Conservation (phyloP, 805 yeast species). For the Sporopachydermia quercuum region DNA sequence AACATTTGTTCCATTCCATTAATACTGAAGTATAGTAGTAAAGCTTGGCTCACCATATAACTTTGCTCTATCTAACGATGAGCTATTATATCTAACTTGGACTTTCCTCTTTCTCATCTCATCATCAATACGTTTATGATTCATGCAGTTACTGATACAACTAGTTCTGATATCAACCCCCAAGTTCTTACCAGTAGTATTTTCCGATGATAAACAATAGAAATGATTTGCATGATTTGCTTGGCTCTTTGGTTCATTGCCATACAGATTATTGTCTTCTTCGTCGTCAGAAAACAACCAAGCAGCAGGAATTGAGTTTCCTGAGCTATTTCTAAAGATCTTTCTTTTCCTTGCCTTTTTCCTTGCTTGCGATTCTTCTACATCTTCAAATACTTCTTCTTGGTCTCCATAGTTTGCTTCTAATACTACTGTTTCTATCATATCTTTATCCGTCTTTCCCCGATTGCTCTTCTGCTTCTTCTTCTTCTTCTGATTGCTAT, state of each 20-base stretch:
- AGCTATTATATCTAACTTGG: neutral
- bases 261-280: neutral
- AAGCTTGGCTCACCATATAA: too few species aligned
- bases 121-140: slow-evolving; percentile 10
- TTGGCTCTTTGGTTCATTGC: too few species aligned
- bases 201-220: too few species aligned
- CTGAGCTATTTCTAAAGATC: neutral
- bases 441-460: neutral
- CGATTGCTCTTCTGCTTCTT: too few species aligned
- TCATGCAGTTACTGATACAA: too few species aligned
- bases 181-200: too few species aligned
- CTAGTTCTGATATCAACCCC: too few species aligned
- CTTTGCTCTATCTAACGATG: too few species aligned
- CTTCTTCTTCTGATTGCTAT: too few species aligned
- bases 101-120: slow-evolving; percentile 2
- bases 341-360: neutral
- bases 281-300: neutral
- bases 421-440: neutral
- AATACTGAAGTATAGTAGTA: too few species aligned
- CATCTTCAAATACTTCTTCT: neutral
- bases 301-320: neutral
- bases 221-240: too few species aligned
- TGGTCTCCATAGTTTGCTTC: neutral
- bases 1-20: too few species aligned
- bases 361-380: neutral